Evolutionary conservation across 1,284 basidiomycete genomes (phyloP), one percentile per base, ranked within the genome.

Genomic region (Tylopilus sp.): DNA sequence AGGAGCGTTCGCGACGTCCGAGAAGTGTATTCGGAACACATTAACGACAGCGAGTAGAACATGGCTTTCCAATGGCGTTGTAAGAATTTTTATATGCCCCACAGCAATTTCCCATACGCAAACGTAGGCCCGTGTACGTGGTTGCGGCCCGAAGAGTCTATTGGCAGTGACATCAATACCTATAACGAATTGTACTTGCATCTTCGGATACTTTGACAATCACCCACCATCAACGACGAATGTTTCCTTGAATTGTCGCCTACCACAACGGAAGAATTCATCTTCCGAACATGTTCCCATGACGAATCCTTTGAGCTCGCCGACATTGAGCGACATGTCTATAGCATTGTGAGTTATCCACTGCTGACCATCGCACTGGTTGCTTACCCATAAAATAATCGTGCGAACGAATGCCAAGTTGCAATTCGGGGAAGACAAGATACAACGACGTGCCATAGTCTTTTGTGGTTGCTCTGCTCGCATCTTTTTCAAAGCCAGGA

Each of bases 101-200:
- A 91, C 39, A 18, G 71, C 70, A 39, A 93, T 78, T 60, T 94
- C 90, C 94, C 93, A 96, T 6, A 94, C 78, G 63, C 92, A 95
- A 8, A 94, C 73, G 62, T 96, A 96, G 0, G 91, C 86, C 1
- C 86, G 72, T 0, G 86, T 88, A n/a, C 79, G 77, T 2, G 93
- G 93, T 51, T 83, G 82, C 10, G 90, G 88, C 4, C 93, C 93
- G 61, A 95, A 94, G 12, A 96, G 71, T 31, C 93, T 81, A 63
- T 94, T 83, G 1, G 89, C 85, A 21, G 81, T 81, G 50, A 96
- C 80, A 52, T 88, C 81, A 53, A 95, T 68, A 9, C 88, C 88
- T 91, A 53, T 18, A 18, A 44, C 70, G 54, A 49, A 70, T 56
- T 46, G 57, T 4, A 62, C 63, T 44, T 51, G 50, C 51, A 36